Evolutionary conservation across 352 stramenopile genomes (phyloP).

Genomic region (Phytopythium mirpurense): DNA sequence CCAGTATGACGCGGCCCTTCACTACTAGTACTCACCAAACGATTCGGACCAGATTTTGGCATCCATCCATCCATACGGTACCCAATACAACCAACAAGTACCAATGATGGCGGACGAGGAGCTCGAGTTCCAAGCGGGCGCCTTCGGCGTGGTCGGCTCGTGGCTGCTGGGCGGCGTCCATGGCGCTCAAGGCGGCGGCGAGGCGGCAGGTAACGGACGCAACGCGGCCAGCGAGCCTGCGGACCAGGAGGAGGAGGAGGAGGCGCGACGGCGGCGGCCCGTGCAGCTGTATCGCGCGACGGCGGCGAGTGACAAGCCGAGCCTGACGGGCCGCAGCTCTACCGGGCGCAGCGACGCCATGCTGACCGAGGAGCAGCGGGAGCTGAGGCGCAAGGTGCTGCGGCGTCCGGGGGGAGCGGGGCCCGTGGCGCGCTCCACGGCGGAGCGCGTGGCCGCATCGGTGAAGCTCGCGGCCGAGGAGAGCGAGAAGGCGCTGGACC

Average conservation of each 20-base stretch:
- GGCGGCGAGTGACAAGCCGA: slow-evolving; percentile 15
- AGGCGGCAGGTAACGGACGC: background rate
- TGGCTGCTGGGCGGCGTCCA: slow-evolving; percentile 49
- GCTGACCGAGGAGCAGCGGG: slow-evolving; percentile 54
- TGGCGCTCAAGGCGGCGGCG: slow-evolving; percentile 9
- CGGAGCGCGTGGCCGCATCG: slow-evolving; percentile 22
- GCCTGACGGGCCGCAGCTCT: slow-evolving; percentile 23
- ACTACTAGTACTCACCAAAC: too few species aligned
- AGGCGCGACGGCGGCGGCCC: slow-evolving; percentile 9
- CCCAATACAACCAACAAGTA: too few species aligned
- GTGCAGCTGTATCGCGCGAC: slow-evolving; percentile 58
- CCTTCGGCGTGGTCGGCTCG: slow-evolving; percentile 58
- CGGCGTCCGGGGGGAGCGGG: slow-evolving; percentile 27
- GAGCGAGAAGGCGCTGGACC: slow-evolving; percentile 32
- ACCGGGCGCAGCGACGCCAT: slow-evolving; percentile 7
- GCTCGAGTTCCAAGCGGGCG: slow-evolving; percentile 44
- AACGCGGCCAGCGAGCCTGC: slow-evolving; percentile 5
- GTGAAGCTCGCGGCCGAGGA: slow-evolving; percentile 20
- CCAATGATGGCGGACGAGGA: slow-evolving; percentile 42
- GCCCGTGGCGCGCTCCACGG: slow-evolving; percentile 23
- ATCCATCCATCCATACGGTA: too few species aligned
- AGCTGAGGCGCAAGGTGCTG: slow-evolving; percentile 72
- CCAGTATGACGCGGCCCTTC: too few species aligned
- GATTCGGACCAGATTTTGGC: too few species aligned
- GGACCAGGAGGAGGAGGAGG: slow-evolving; percentile 9